A percentile compares a stretch with the other conserved stretches of the same genome.
These are phyloP conservation scores for Clarkia xantiana DNA, from an alignment of 345 rosid genomes.

Conservation along the genomic window DNA sequence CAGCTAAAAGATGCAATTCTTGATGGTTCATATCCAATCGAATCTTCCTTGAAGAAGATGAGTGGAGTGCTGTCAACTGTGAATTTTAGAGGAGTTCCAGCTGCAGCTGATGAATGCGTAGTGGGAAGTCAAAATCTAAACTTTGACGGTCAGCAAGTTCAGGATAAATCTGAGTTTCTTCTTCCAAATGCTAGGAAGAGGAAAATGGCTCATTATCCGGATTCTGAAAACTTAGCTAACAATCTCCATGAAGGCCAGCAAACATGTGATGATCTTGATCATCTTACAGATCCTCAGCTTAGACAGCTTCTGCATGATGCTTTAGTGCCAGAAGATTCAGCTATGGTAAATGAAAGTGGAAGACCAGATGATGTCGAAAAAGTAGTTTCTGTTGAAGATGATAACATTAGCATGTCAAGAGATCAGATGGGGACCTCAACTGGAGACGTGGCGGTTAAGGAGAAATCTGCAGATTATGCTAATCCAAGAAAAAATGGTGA, in stretches of 20 bases:
- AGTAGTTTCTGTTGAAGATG: slow-evolving; percentile 5
- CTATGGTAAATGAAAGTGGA: slow-evolving; percentile 4
- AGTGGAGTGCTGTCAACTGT: slow-evolving; percentile 20
- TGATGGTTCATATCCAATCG: slow-evolving; percentile 14
- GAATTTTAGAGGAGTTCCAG: slow-evolving; percentile 2
- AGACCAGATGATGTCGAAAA: not conserved
- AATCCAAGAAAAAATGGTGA: slow-evolving; percentile 7
- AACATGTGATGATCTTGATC: too few relatives aligned
- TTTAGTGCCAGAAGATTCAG: not conserved
- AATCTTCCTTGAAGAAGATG: slow-evolving; percentile 19
- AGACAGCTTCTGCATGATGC: slow-evolving; percentile 13
- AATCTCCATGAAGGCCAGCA: too few relatives aligned
- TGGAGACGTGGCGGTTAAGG: slow-evolving; percentile 10
- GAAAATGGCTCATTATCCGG: too few relatives aligned
- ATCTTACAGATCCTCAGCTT: slow-evolving; percentile 1
- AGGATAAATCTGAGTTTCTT: slow-evolving; percentile 5
- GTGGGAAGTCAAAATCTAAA: too few relatives aligned
- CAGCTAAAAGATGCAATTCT: slow-evolving; percentile 38
- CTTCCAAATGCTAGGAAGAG: slow-evolving; percentile 15
- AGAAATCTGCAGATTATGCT: slow-evolving; percentile 8
- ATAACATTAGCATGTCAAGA: slow-evolving; percentile 5
- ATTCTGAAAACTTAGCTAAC: too few relatives aligned
- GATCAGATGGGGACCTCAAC: slow-evolving; percentile 9
- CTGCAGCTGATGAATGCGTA: slow-evolving; percentile 1
- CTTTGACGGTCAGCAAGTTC: slow-evolving; percentile 6